Percentiles rank a stretch among this genome's conserved stretches.
These are phyloP conservation scores for Lupinus albus DNA, from an alignment of 306 rosid species.

Conservation along the genomic window DNA sequence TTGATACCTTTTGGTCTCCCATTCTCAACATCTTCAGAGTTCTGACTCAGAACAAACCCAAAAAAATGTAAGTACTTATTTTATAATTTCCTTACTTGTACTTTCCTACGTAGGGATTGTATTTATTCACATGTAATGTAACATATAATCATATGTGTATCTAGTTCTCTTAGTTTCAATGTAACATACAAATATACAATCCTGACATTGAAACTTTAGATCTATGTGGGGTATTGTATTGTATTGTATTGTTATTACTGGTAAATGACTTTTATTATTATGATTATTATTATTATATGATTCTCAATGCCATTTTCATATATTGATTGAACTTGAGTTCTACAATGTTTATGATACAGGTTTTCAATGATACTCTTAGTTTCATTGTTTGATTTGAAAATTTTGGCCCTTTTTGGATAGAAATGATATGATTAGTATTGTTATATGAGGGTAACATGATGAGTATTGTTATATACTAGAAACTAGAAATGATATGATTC, in stretches of 20 bases:
- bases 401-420: not conserved
- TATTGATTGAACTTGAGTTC: conserved; percentile 18
- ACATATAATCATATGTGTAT: conserved; percentile 36
- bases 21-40: conserved; percentile 25
- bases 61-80: conserved; percentile 45
- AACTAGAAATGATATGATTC: conserved; percentile 9
- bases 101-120: conserved; percentile 21
- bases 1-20: conserved; percentile 43
- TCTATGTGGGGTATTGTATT: conserved; percentile 20
- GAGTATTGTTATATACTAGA: not conserved
- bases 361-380: not conserved
- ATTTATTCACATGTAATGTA: not conserved
- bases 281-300: not conserved
- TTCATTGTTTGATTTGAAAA: not conserved
- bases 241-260: conserved; percentile 1
- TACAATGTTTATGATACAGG: conserved; percentile 10
- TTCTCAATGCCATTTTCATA: not conserved
- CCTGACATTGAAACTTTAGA: conserved; percentile 24
- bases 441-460: not conserved
- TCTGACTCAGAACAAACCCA: conserved; percentile 22
- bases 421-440: not conserved
- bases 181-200: too few species aligned
- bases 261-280: not conserved
- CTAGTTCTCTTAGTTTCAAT: conserved; percentile 16
- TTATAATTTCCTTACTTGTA: conserved; percentile 14